Evolutionary conservation across 2,329 filamentous ascomycete genomes (phyloP).

Genomic region (Diaporthe humulicola): DNA sequence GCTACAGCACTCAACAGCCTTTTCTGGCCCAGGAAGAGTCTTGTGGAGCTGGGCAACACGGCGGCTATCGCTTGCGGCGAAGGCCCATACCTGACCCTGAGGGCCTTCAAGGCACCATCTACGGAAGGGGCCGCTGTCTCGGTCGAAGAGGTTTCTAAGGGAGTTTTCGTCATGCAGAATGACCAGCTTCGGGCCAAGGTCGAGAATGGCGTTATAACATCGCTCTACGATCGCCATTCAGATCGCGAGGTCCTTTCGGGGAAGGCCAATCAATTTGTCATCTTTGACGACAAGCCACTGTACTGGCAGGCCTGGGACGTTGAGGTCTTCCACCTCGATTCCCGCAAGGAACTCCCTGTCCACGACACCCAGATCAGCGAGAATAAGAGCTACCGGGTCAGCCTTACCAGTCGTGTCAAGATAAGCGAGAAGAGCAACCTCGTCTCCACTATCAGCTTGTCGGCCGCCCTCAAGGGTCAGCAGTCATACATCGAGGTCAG

Average conservation of each 20-base stretch:
- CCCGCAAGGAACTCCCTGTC: constrained; percentile 80
- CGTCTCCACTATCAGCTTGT: constrained; percentile 86
- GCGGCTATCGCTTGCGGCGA: constrained; percentile 69
- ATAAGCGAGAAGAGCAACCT: constrained; percentile 91
- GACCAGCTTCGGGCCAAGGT: constrained; percentile 81
- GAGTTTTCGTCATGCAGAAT: constrained; percentile 85
- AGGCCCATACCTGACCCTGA: constrained; percentile 65
- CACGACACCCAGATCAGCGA: constrained; percentile 80
- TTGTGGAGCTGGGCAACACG: constrained; percentile 72
- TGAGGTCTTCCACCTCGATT: constrained; percentile 94
- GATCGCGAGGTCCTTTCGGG: constrained; percentile 84
- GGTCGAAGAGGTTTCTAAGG: constrained; percentile 64
- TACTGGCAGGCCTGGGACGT: constrained; percentile 99
- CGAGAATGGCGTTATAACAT: constrained; percentile 82
- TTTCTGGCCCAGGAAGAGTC: constrained; percentile 84
- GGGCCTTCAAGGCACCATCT: constrained; percentile 60
- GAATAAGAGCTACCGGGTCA: constrained; percentile 80
- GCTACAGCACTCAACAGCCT: constrained; percentile 84
- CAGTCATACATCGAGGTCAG: constrained; percentile 82
- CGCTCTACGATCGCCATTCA: constrained; percentile 80
- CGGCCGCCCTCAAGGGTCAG: constrained; percentile 74
- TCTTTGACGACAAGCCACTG: constrained; percentile 96
- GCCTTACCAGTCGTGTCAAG: constrained; percentile 84
- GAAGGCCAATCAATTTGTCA: constrained; percentile 91
- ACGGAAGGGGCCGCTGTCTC: constrained; percentile 62